These are phyloP conservation scores for Pseudogymnoascus sp. DNA, from an alignment of 2,329 filamentous ascomycete species.

Conservation along the genomic window DNA sequence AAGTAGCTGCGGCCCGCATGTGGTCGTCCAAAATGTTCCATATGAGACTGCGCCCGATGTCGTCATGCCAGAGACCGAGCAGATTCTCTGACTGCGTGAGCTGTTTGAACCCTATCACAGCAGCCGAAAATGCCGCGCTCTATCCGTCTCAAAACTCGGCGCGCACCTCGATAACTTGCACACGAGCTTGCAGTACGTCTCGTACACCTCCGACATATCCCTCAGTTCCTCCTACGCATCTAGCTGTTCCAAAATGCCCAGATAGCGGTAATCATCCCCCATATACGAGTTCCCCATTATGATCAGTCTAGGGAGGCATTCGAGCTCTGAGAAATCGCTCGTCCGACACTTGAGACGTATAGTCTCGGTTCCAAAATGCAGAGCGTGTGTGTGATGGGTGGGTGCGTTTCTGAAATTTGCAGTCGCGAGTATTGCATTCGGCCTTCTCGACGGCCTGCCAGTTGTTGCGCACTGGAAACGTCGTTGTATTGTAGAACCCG, in stretches of 20 bases:
- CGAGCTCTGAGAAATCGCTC: neutral
- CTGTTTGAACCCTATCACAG: neutral
- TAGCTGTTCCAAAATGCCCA: neutral
- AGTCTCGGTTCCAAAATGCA: conserved; percentile 10
- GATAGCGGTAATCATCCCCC: neutral
- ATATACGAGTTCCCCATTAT: neutral
- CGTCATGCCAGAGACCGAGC: neutral
- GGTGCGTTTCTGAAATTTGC: conserved; percentile 15
- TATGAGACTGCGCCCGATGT: neutral
- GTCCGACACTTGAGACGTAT: neutral
- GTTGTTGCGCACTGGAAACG: neutral
- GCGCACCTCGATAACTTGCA: neutral
- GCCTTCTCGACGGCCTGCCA: neutral
- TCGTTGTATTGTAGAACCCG: neutral
- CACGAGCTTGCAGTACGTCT: neutral
- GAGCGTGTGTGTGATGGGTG: conserved; percentile 10
- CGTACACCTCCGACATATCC: neutral
- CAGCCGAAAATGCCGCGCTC: neutral
- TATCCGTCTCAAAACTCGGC: neutral
- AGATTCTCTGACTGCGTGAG: neutral
- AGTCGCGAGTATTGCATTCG: conserved; percentile 9
- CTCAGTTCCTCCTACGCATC: neutral
- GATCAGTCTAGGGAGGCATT: neutral
- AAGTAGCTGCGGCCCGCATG: neutral
- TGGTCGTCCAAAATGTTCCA: neutral